These are phyloP conservation scores for Eucalyptus virginea DNA, from an alignment of 345 rosid genomes.

Conservation along the genomic window DNA sequence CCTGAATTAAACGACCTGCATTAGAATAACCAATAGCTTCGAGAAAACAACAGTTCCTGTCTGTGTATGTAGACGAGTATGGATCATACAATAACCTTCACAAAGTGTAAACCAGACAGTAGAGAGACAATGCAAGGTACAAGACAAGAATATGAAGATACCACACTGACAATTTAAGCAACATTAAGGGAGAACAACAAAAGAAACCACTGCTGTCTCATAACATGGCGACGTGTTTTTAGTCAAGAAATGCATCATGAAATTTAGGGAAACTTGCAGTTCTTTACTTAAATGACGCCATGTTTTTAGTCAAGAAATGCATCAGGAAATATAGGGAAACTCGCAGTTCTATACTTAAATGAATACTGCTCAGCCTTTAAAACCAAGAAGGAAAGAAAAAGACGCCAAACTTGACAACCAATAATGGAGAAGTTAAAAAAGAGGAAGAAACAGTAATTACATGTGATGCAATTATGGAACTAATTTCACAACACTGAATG, in stretches of 20 bases:
- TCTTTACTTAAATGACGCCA: background rate
- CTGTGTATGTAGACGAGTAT: background rate
- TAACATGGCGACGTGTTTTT: background rate
- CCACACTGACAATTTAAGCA: background rate
- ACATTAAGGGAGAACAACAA: background rate
- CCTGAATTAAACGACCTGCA: constrained; percentile 19
- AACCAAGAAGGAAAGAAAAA: background rate
- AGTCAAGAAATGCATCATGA: background rate
- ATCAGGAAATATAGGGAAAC: background rate
- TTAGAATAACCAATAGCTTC: background rate
- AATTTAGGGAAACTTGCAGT: background rate
- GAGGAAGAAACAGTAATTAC: background rate
- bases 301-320: background rate
- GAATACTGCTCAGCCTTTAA: background rate
- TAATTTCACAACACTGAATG: background rate
- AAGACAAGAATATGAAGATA: background rate
- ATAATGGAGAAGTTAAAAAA: background rate
- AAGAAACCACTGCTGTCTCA: background rate
- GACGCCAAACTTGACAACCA: background rate
- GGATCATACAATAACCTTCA: background rate
- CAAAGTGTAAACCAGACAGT: background rate
- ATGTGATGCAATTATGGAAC: background rate
- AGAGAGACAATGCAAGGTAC: background rate
- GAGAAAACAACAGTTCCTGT: background rate
- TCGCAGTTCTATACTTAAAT: background rate